Base-by-base conservation (phyloP, 2,329 filamentous ascomycete genomes). In the Aureobasidium sp. region DNA sequence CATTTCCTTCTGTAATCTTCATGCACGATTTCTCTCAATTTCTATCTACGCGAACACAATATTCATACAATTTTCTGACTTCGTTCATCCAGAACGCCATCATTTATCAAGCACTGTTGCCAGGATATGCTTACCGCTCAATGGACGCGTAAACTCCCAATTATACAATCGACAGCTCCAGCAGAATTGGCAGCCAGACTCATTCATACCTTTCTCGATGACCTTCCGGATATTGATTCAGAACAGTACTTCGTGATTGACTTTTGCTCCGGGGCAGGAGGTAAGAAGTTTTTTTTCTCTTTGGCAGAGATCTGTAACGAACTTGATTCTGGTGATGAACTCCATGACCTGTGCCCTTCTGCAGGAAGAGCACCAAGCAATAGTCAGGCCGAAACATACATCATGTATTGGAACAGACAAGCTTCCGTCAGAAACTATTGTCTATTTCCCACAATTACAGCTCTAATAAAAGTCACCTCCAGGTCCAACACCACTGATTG, bases 241-340 rank as follows among this genome's bases (percentile, higher is more conserved):
- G 69, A 76, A 29, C 75, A 84, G 1, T 85, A 87, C 72, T 84
- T 82, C 20, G 85, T 88, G 67, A 81, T 91, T 64, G 89, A 92
- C 75, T 89, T 91, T 73, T 90, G 88, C 72, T 86, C 88, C 2
- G 89, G 89, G 57, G 86, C 82, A 15, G 89, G 89, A 44, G 88
- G 88, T 63, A 51, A 29, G 64, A 32, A 20, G 13, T 27, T 17
- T 6, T 20, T 20, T 7, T 13, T 12, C 1, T 17, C 27, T 20
- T 13, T 20, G 20, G 20, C 20, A 20, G 20, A 20, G 29, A 32
- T 5, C 29, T 32, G 8, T 32, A 8, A 32, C 8, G 29, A 32
- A 8, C 5, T 32, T 8, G 29, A 32, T 8, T 32, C 29, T 32
- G 10, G 32, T 10, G 2, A 3, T 9, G 2, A 34, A 10, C 9